Percentiles rank a stretch among this genome's conserved stretches.
These are phyloP conservation scores for Zymoseptoria passerinii DNA, from an alignment of 2,329 filamentous ascomycete genomes.

Conservation along the genomic window DNA sequence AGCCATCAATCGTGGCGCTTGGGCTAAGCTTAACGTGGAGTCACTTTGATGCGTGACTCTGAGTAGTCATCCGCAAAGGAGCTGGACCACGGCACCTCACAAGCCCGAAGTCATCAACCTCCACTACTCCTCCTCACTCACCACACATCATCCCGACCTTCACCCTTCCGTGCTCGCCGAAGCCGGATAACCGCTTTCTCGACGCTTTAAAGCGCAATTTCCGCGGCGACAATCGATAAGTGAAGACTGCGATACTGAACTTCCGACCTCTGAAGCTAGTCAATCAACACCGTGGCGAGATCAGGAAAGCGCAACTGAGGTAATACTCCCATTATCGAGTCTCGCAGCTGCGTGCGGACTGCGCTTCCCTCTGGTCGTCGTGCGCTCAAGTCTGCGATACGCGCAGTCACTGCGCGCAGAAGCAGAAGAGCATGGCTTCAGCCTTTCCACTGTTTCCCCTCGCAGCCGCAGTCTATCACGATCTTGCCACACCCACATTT, in stretches of 20 bases:
- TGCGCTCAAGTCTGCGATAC: background rate
- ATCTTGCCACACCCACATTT: slow-evolving; percentile 1
- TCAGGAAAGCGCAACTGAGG: slow-evolving; percentile 1
- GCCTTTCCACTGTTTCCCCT: background rate
- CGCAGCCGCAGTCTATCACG: background rate
- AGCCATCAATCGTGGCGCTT: background rate
- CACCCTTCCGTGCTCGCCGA: background rate
- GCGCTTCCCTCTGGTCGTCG: background rate
- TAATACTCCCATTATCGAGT: background rate
- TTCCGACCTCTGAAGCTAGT: background rate
- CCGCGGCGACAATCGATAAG: background rate
- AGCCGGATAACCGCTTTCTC: background rate
- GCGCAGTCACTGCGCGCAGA: background rate
- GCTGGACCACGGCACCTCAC: background rate
- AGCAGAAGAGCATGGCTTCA: background rate
- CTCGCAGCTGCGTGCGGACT: background rate
- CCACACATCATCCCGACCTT: background rate
- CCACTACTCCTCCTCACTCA: background rate
- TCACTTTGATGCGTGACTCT: background rate
- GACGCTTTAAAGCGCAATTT: background rate
- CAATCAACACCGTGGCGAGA: background rate
- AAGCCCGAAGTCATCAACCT: background rate
- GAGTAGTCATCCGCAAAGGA: background rate
- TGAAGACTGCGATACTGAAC: background rate
- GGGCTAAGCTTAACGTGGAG: background rate